Percentiles rank a stretch among this genome's conserved stretches.
Conservation (phyloP, 306 rosid genomes). For the Cucumis hystrix region DNA sequence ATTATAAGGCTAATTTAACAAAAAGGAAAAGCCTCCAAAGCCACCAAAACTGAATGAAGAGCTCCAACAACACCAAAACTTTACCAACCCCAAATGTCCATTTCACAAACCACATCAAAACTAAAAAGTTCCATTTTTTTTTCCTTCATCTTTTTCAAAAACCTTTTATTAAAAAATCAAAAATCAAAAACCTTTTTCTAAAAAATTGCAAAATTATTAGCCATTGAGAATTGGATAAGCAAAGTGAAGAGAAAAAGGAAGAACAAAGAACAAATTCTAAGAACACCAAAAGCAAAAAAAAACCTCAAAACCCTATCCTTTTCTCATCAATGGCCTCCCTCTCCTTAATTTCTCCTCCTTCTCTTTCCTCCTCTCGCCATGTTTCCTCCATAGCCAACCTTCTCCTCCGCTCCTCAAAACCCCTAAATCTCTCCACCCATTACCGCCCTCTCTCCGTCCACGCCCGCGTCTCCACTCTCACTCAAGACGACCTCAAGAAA, state of each 20-base stretch:
- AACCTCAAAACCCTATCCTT: too few species aligned
- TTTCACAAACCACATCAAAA: not conserved
- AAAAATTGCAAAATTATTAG: not conserved
- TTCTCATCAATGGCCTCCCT: slow-evolving; percentile 9
- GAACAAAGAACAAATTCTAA: not conserved
- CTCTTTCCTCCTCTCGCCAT: slow-evolving; percentile 40
- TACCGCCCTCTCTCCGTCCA: slow-evolving; percentile 20
- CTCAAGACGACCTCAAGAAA: slow-evolving; percentile 78
- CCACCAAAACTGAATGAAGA: not conserved
- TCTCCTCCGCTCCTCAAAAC: slow-evolving; percentile 5
- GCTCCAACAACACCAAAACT: not conserved
- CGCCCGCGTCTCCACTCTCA: slow-evolving; percentile 33
- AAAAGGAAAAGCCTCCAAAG: not conserved
- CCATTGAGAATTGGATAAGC: not conserved
- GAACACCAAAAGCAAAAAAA: too few species aligned
- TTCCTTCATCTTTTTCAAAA: not conserved
- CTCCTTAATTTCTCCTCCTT: slow-evolving; percentile 40
- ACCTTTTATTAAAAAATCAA: too few species aligned
- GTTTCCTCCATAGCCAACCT: slow-evolving; percentile 34
- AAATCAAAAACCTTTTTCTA: too few species aligned
- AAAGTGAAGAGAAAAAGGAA: not conserved
- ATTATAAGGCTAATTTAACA: too few species aligned
- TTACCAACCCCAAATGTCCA: slow-evolving; percentile 7
- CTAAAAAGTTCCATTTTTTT: not conserved
- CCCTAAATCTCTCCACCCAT: slow-evolving; percentile 30